Evolutionary conservation across 2,329 filamentous ascomycete species (phyloP).

Genomic region (Alternaria gaisen): DNA sequence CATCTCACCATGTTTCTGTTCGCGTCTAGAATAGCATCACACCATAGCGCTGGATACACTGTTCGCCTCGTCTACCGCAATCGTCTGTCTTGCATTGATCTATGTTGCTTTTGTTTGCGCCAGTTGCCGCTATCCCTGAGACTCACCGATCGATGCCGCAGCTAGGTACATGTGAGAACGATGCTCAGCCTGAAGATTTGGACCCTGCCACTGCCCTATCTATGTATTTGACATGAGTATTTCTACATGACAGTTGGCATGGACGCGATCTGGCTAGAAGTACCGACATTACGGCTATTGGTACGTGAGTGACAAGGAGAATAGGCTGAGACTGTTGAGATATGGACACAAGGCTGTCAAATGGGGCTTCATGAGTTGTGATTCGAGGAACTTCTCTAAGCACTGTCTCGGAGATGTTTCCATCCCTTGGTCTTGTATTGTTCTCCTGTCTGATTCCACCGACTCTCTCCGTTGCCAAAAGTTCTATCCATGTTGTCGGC

Average conservation of each 20-base stretch:
- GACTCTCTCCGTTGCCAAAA: neutral
- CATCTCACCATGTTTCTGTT: slow-evolving; percentile 8
- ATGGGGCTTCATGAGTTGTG: neutral
- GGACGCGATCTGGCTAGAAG: neutral
- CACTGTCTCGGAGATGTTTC: slow-evolving; percentile 1
- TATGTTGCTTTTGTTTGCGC: slow-evolving; percentile 14
- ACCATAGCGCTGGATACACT: slow-evolving; percentile 6
- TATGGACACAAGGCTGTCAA: slow-evolving; percentile 2
- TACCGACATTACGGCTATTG: slow-evolving; percentile 4
- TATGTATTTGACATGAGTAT: slow-evolving; percentile 11
- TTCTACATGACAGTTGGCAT: neutral
- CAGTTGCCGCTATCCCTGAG: slow-evolving; percentile 11
- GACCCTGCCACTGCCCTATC: slow-evolving; percentile 12
- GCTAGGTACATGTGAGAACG: neutral
- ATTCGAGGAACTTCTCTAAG: neutral
- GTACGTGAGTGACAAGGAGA: neutral
- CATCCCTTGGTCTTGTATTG: neutral
- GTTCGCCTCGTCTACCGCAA: slow-evolving; percentile 17
- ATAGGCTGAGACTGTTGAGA: slow-evolving; percentile 14
- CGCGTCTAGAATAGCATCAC: slow-evolving; percentile 4
- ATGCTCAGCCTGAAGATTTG: slow-evolving; percentile 5
- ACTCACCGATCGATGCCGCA: neutral
- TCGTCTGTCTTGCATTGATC: slow-evolving; percentile 9
- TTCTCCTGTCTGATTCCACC: neutral
- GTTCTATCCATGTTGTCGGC: neutral